phyloP scores from a whole-genome alignment of 176 grass and related monocot species.

The Triticum urartu region DNA sequence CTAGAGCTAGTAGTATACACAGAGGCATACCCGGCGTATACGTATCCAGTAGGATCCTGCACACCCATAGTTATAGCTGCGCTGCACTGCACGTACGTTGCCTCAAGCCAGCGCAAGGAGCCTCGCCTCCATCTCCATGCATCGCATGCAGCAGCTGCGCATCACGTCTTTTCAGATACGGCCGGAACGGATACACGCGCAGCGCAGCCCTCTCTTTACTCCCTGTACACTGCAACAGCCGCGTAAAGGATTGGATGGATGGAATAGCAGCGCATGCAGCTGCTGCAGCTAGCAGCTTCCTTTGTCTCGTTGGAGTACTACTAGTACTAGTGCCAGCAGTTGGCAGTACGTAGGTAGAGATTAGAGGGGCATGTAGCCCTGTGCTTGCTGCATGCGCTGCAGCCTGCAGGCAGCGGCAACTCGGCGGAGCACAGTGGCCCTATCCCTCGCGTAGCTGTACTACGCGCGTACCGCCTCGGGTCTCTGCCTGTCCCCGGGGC shows the following conservation, averaged over 20 bases:
- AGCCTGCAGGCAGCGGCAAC: conserved; percentile 12
- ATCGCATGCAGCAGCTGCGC: not conserved
- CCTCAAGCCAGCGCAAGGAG: not conserved
- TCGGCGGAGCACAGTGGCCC: not conserved
- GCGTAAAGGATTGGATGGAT: not conserved
- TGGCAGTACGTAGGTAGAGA: not conserved
- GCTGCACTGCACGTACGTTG: not conserved
- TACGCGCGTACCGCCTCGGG: not conserved
- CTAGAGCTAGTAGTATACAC: not conserved
- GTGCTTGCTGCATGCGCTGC: not conserved
- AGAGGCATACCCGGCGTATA: not conserved
- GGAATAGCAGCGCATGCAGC: not conserved
- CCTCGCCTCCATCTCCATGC: not conserved
- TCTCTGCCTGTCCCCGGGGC: not conserved
- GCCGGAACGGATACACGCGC: not conserved
- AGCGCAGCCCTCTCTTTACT: not conserved
- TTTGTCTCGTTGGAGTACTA: not conserved
- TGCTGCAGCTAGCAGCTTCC: not conserved
- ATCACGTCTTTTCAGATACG: conserved; percentile 3
- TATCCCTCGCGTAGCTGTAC: not conserved
- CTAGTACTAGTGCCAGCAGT: not conserved
- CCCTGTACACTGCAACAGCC: not conserved
- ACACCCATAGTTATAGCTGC: not conserved
- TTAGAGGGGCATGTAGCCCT: conserved; percentile 10
- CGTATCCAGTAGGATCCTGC: not conserved